Evolutionary conservation across 2,329 filamentous ascomycete genomes (phyloP).

Genomic region (Cladorrhinum sp.): DNA sequence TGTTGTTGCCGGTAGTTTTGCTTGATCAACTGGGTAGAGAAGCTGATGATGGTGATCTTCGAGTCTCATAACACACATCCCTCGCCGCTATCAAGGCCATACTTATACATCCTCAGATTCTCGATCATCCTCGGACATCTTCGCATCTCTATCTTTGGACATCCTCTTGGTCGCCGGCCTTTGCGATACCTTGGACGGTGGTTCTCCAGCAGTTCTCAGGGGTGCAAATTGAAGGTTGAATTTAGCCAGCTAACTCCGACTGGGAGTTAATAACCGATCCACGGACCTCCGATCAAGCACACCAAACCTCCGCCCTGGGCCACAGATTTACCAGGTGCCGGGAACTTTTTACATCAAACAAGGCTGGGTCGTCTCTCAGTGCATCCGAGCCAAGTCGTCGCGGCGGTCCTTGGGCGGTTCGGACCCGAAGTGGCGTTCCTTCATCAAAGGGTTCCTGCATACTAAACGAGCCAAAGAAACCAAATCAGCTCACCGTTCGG

Average conservation of each 20-base stretch:
- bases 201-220: conserved; percentile 2
- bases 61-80: neutral
- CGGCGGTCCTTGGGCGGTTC: conserved; percentile 14
- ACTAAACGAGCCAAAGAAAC: conserved; percentile 8
- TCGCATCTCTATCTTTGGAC: neutral
- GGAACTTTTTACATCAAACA: neutral
- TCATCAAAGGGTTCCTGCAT: conserved; percentile 23
- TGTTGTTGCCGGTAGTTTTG: neutral
- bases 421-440: conserved; percentile 23
- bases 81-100: neutral
- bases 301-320: conserved; percentile 7
- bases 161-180: conserved; percentile 5
- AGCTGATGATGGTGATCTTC: neutral
- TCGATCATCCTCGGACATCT: neutral
- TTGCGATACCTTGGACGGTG: neutral
- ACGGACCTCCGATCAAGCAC: conserved; percentile 25
- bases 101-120: conserved; percentile 13
- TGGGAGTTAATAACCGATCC: conserved; percentile 22
- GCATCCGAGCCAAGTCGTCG: neutral
- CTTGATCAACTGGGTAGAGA: neutral
- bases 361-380: neutral
- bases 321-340: conserved; percentile 5
- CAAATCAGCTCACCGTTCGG: neutral
- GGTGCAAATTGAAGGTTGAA: conserved; percentile 21
- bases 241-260: conserved; percentile 28